Base-by-base conservation (phyloP, 768 basidiomycete species). In the Termitomyces sp. region DNA sequence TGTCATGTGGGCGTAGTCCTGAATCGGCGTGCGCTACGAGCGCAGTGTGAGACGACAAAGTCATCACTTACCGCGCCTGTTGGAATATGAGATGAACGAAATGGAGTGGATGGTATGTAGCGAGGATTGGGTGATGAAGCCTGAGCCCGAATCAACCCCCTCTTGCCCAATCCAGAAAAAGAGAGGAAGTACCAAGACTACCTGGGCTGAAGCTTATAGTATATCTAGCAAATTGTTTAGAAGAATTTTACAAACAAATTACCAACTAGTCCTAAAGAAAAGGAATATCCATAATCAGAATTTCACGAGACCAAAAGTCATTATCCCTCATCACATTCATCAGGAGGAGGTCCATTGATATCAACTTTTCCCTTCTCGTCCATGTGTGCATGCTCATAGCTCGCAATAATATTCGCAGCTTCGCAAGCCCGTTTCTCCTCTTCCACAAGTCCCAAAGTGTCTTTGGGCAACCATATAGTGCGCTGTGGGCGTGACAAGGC, bases 391-490 rank as follows among this genome's bases (percentile, higher is more conserved):
- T 79, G 76, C 57, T 71, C 67, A 28, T 67, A 26, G 28, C 76
- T 81, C 22, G 77, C 81, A 58, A 73, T 66, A 32, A 92, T 79
- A 2, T 83, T 86, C 7, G 67, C 70, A 30, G 74, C 76, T 59
- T 64, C 66, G 68, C 86, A 86, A 61, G 71, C 81, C 59, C 72
- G 67, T 62, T 80, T 83, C 74, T 92, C 90, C 56, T 78, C 83
- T 59, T 81, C 82, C 40, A 75, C 71, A 54, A 93, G 66, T 11
- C 86, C 85, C n/a, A 83, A 72, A 22, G 70, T 63, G 68, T 98
- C 96, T 40, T 74, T 71, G 22, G 96, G 92, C 54, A 98, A 70
- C 96, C 96, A 98, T 33, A 98, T 74, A 5, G 83, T 77, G 60
- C 86, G 79, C 72, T 94, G 91, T 48, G 89, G 84, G 52, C 83